Percentiles rank a stretch among this genome's conserved stretches.
phyloP scores from a whole-genome alignment of 768 basidiomycete genomes.

The Neoboletus subvelutipes region DNA sequence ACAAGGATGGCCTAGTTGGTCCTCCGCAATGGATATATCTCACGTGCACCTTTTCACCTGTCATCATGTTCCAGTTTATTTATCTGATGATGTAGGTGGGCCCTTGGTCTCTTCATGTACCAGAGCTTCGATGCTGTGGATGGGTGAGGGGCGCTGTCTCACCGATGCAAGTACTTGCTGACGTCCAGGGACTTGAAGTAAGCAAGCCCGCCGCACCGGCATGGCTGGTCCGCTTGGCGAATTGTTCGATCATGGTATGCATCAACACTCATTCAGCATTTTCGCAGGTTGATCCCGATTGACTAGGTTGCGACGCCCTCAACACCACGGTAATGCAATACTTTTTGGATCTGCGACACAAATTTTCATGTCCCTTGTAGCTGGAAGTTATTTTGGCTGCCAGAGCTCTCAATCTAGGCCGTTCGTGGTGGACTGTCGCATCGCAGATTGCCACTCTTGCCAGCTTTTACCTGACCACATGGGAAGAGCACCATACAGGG shows the following conservation, averaged over 20 bases:
- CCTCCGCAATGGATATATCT: constrained; percentile 89
- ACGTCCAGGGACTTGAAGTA: constrained; percentile 44
- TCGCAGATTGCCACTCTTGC: constrained; percentile 70
- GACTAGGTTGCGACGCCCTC: constrained; percentile 81
- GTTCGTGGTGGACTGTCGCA: constrained; percentile 97
- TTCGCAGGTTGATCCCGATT: neutral
- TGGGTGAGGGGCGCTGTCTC: constrained; percentile 49
- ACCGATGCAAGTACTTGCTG: neutral
- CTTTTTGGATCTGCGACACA: neutral
- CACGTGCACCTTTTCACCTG: constrained; percentile 53
- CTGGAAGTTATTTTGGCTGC: constrained; percentile 82
- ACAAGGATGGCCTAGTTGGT: constrained; percentile 58
- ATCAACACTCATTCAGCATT: neutral
- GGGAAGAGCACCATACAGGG: constrained; percentile 90
- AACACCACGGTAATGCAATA: constrained; percentile 76
- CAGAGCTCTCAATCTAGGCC: constrained; percentile 85
- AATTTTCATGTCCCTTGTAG: constrained; percentile 38
- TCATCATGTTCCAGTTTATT: neutral
- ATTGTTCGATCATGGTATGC: constrained; percentile 94
- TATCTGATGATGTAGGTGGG: constrained; percentile 58
- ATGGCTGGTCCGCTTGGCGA: constrained; percentile 98
- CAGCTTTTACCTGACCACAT: constrained; percentile 74
- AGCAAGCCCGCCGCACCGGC: constrained; percentile 92
- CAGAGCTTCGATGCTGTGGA: constrained; percentile 90
- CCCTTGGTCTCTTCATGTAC: constrained; percentile 84